These are phyloP conservation scores for Pseudogymnoascus sp. DNA, from an alignment of 2,329 filamentous ascomycete species.

Conservation along the genomic window DNA sequence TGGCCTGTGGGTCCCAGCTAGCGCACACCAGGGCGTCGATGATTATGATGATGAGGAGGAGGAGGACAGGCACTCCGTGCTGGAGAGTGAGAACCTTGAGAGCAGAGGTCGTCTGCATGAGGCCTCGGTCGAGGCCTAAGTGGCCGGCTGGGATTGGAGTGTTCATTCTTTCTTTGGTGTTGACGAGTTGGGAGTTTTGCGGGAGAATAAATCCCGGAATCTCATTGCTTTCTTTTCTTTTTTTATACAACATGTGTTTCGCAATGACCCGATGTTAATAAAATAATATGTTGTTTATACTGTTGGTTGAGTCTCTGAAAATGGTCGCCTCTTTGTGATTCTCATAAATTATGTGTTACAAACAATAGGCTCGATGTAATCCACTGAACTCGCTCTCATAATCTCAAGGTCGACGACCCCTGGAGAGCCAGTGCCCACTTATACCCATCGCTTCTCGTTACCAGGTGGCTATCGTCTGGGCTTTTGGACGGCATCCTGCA, in stretches of 20 bases:
- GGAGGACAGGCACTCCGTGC: conserved; percentile 47
- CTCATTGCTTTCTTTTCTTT: conserved; percentile 6
- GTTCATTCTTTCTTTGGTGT: conserved; percentile 8
- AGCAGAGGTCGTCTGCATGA: conserved; percentile 49
- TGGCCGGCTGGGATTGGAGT: not conserved
- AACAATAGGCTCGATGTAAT: not conserved
- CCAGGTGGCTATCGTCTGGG: not conserved
- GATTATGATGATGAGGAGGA: conserved; percentile 60
- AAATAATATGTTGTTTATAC: conserved; percentile 9
- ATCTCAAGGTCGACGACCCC: not conserved
- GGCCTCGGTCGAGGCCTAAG: conserved; percentile 32
- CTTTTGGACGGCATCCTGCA: not conserved
- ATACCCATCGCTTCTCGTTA: not conserved
- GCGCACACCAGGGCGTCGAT: conserved; percentile 50
- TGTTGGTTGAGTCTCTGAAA: not conserved
- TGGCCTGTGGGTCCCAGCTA: conserved; percentile 71
- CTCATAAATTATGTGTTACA: not conserved
- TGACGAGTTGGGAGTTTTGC: conserved; percentile 11
- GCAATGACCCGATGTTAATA: conserved; percentile 8
- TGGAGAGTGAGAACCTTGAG: conserved; percentile 50
- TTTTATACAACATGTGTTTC: conserved; percentile 6
- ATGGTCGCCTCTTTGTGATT: not conserved
- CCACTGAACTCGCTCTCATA: not conserved
- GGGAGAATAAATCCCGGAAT: not conserved
- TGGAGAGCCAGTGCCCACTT: not conserved